Evolutionary conservation across 768 basidiomycete species (phyloP), one percentile per base, ranked within the genome.

Genomic region (Tylopilus intermedius): DNA sequence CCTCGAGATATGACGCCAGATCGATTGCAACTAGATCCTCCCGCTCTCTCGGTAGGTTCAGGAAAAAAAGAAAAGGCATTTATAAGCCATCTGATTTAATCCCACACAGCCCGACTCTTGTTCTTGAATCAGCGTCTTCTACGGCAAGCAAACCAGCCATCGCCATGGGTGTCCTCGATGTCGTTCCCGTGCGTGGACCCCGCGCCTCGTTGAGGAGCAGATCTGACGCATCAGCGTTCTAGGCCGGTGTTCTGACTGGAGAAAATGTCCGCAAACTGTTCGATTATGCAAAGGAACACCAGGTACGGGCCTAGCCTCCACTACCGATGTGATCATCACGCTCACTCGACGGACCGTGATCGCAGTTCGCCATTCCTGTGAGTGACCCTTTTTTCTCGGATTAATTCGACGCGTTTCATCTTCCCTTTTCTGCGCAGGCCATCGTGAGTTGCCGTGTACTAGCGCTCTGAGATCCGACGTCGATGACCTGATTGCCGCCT

Each of bases 221-320:
- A 61, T 56, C 43, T 52, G 27, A 55, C 41, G 44, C 3, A 37
- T 40, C 9, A 43, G 27, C 49, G 15, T 41, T 53, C 47, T 46
- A 95, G 94, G 78, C 92, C 70, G 95, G 95, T 59, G 95, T 99
- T 56, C 74, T 99, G 68, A 94, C 93, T 55, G 95, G 95, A 71
- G 89, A 94, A 61, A 82, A 98, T 69, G 89, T 92, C 63, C 84
- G 92, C 73, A 94, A 94, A 72, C 74, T 99, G 67, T 95, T 98
- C 69, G 85, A 95, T 62, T 96, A 95, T 70, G 95, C 94, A 42
- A 88, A 87, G 64, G 81, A 84, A 62, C 67, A 97, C 71, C 76
- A 94, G 78, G 95, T 92, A 57, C 79, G 62, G 38, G 37, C 7
- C 4, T 30, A 7, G 7, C 30, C 30, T 30, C 30, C 7, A 30